phyloP scores from a whole-genome alignment of 2,329 filamentous ascomycete genomes.

The Trichophyton benhamiae region DNA sequence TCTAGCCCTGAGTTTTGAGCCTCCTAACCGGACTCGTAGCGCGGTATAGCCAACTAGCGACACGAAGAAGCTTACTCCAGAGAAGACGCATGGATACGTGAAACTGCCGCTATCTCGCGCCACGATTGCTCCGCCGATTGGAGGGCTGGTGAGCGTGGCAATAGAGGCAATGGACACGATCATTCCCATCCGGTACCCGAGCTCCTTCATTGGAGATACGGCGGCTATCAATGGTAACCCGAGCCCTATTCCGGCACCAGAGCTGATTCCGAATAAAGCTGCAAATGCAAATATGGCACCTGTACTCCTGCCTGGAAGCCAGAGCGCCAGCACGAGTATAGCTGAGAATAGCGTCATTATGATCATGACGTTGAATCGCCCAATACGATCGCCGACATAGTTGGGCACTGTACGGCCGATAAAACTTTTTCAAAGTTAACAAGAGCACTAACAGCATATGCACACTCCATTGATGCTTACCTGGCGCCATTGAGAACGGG shows the following conservation, averaged over 20 bases:
- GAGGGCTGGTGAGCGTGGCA: neutral
- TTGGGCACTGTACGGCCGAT: slow-evolving; percentile 1
- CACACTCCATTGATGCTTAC: neutral
- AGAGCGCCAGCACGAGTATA: neutral
- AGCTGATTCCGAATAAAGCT: neutral
- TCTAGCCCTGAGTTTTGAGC: neutral
- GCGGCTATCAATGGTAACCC: neutral
- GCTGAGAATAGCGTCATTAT: neutral
- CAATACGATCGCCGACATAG: neutral
- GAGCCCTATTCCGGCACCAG: slow-evolving; percentile 1
- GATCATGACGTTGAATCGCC: slow-evolving; percentile 3
- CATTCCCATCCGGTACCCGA: neutral
- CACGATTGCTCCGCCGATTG: neutral
- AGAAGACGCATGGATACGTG: neutral
- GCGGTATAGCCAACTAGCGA: neutral
- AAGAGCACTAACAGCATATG: neutral
- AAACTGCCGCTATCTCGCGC: neutral
- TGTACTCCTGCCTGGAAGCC: neutral
- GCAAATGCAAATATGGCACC: slow-evolving; percentile 34
- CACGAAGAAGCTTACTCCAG: neutral
- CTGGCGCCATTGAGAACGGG: slow-evolving; percentile 19
- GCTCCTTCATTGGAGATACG: slow-evolving; percentile 2
- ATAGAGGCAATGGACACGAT: neutral
- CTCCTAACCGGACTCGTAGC: neutral
- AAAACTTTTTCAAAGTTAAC: neutral